phyloP scores from a whole-genome alignment of 148 eudicot genomes.

The Talinum fruticosum region DNA sequence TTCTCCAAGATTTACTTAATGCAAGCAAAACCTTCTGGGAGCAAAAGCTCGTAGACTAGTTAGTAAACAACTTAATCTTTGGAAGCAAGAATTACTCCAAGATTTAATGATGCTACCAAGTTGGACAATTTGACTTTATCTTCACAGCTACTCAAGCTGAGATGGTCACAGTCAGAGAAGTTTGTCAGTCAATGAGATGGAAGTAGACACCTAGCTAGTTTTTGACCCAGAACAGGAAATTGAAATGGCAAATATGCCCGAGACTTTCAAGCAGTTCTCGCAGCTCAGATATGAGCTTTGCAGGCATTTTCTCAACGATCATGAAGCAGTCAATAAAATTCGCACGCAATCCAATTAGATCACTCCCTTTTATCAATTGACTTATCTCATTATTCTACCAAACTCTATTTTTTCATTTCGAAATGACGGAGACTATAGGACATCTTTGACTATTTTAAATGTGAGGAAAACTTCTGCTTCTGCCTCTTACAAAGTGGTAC shows the following conservation, averaged over 20 bases:
- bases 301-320: not conserved
- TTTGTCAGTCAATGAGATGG: not conserved
- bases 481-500: not conserved
- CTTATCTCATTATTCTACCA: not conserved
- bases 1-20: not conserved
- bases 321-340: too few relatives aligned
- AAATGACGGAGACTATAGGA: not conserved
- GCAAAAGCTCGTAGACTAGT: not conserved
- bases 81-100: too few relatives aligned
- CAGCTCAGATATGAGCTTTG: not conserved
- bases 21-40: not conserved
- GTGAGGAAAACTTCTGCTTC: not conserved
- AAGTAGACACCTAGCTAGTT: not conserved
- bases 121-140: too few relatives aligned
- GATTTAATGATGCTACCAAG: too few relatives aligned
- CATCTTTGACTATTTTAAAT: not conserved
- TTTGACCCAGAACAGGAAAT: not conserved
- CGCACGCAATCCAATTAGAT: too few relatives aligned
- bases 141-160: too few relatives aligned
- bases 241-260: not conserved
- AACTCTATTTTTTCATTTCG: not conserved
- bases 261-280: not conserved
- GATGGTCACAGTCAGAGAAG: not conserved
- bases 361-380: not conserved
- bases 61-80: not conserved